phyloP scores from a whole-genome alignment of 768 basidiomycete genomes.

The Hemileccinum impolitum region DNA sequence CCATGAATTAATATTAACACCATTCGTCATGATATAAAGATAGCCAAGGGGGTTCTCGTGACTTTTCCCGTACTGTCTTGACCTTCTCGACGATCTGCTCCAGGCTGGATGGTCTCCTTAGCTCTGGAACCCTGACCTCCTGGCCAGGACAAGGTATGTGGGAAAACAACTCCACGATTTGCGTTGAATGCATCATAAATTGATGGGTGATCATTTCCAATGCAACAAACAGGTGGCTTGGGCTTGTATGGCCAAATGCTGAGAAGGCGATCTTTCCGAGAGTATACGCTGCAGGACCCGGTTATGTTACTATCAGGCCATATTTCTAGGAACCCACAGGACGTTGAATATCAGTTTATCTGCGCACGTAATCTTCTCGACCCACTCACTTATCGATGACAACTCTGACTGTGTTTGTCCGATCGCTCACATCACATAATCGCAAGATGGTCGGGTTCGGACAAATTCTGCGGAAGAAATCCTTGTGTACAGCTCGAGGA shows the following conservation, averaged over 20 bases:
- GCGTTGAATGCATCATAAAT: slow-evolving; percentile 27
- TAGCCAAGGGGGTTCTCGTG: slow-evolving; percentile 27
- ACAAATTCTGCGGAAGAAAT: slow-evolving; percentile 38
- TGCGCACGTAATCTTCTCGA: slow-evolving; percentile 24
- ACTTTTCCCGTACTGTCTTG: slow-evolving; percentile 28
- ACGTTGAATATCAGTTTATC: slow-evolving; percentile 18
- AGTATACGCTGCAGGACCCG: slow-evolving; percentile 25
- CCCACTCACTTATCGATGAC: slow-evolving; percentile 39
- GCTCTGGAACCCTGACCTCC: slow-evolving; percentile 1
- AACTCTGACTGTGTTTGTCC: slow-evolving; percentile 24
- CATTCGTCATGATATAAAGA: slow-evolving; percentile 51
- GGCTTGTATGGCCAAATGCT: slow-evolving; percentile 34
- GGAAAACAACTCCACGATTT: slow-evolving; percentile 18
- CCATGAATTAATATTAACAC: slow-evolving; percentile 33
- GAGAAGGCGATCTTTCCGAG: slow-evolving; percentile 27
- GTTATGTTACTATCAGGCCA: not conserved
- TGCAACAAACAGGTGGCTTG: slow-evolving; percentile 31
- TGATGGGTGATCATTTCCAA: slow-evolving; percentile 35
- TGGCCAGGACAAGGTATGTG: slow-evolving; percentile 10
- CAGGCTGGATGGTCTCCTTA: slow-evolving; percentile 26
- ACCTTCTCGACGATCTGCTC: slow-evolving; percentile 40
- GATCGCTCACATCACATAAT: slow-evolving; percentile 23
- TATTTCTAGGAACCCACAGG: slow-evolving; percentile 8
- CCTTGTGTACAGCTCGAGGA: slow-evolving; percentile 34
- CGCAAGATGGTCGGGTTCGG: slow-evolving; percentile 33